These are phyloP conservation scores for Postia placenta DNA, from an alignment of 768 basidiomycete species.

Conservation along the genomic window DNA sequence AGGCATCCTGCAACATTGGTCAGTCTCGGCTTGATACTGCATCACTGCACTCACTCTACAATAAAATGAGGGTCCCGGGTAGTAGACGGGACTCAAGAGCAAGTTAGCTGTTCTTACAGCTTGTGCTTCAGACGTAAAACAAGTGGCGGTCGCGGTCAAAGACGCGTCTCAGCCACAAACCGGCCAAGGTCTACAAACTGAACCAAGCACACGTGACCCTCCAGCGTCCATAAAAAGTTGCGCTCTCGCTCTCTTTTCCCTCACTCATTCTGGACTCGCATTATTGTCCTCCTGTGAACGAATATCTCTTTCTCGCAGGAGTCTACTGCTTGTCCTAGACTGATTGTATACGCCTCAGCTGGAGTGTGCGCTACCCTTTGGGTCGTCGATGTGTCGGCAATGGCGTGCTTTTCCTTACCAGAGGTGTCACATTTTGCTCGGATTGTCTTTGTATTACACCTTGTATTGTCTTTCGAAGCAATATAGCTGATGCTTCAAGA, in stretches of 20 bases:
- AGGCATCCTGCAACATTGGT: too few relatives aligned
- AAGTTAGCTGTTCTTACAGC: too few relatives aligned
- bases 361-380: constrained; percentile 27
- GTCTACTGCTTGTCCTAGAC: constrained; percentile 34
- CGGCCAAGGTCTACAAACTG: too few relatives aligned
- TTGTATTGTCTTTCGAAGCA: not conserved
- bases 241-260: constrained; percentile 2
- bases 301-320: constrained; percentile 27
- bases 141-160: too few relatives aligned
- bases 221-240: not conserved
- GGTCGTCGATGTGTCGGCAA: constrained; percentile 15
- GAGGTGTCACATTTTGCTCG: constrained; percentile 24
- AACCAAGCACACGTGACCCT: too few relatives aligned
- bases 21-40: too few relatives aligned
- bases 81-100: too few relatives aligned
- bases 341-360: constrained; percentile 25
- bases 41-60: too few relatives aligned
- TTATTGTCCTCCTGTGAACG: constrained; percentile 35
- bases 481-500: too few relatives aligned
- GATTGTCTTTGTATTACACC: not conserved
- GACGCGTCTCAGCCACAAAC: too few relatives aligned
- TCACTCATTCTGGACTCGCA: constrained; percentile 32
- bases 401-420: constrained; percentile 34
- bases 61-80: too few relatives aligned
- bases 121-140: too few relatives aligned